Percentiles rank a stretch among this genome's conserved stretches.
Evolutionary conservation across 2,329 filamentous ascomycete genomes (phyloP).

Genomic region (Fusarium staphyleae): DNA sequence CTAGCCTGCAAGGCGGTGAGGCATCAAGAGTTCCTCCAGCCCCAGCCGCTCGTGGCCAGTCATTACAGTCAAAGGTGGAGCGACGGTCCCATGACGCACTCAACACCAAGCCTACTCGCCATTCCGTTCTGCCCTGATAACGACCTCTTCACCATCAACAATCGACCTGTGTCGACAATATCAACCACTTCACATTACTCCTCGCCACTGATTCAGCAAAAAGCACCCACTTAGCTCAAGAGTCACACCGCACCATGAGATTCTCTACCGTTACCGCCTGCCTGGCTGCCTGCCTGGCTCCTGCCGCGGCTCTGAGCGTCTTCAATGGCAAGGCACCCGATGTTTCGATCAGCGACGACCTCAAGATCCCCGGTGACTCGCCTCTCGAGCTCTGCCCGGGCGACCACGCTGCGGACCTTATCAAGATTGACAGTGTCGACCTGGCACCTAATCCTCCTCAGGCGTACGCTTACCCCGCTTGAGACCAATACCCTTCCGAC

Average conservation of each 20-base stretch:
- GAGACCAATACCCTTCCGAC: slow-evolving; percentile 2
- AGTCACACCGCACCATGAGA: slow-evolving; percentile 42
- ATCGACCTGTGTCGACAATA: slow-evolving; percentile 15
- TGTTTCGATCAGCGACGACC: slow-evolving; percentile 57
- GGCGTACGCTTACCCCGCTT: slow-evolving; percentile 67
- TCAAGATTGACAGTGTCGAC: slow-evolving; percentile 81
- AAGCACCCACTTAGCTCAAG: background rate
- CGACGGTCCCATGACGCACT: slow-evolving; percentile 49
- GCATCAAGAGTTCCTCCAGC: slow-evolving; percentile 34
- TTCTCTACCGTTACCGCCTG: slow-evolving; percentile 53
- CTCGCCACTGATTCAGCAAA: background rate
- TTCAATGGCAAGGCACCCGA: slow-evolving; percentile 45
- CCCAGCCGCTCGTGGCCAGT: slow-evolving; percentile 20
- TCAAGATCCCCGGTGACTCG: slow-evolving; percentile 82
- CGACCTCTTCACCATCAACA: slow-evolving; percentile 32
- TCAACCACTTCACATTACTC: slow-evolving; percentile 9
- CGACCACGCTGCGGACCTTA: slow-evolving; percentile 72
- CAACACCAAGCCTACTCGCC: slow-evolving; percentile 41
- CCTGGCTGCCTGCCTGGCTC: slow-evolving; percentile 54
- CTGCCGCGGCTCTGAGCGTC: slow-evolving; percentile 55
- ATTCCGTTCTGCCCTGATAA: slow-evolving; percentile 38
- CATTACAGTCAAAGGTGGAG: slow-evolving; percentile 38
- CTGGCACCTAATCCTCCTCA: slow-evolving; percentile 84
- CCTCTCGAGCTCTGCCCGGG: slow-evolving; percentile 79
- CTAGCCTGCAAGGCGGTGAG: slow-evolving; percentile 36